Percentiles rank a stretch among this genome's conserved stretches.
Conservation (phyloP, 2,329 filamentous ascomycete species). For the Tetracladium maxilliforme region DNA sequence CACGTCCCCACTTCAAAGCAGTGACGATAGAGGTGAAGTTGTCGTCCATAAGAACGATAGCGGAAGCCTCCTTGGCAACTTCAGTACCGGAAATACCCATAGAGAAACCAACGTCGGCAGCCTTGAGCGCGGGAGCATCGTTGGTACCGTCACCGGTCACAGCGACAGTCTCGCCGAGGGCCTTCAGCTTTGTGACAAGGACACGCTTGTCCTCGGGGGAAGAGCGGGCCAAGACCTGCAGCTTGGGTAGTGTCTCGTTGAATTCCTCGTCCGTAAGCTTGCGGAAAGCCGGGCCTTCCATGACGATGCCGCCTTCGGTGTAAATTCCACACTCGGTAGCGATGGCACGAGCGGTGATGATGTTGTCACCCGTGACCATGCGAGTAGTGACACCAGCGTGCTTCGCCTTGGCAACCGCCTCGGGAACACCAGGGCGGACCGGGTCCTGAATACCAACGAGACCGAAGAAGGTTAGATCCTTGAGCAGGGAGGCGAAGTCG, state of each 20-base stretch:
- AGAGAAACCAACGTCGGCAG: constrained; percentile 51
- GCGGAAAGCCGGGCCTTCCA: constrained; percentile 56
- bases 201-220: constrained; percentile 56
- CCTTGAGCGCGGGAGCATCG: constrained; percentile 50
- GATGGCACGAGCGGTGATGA: constrained; percentile 59
- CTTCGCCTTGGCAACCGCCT: constrained; percentile 52
- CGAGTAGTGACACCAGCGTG: constrained; percentile 56
- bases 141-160: constrained; percentile 55
- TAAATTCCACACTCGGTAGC: constrained; percentile 60
- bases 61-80: constrained; percentile 45
- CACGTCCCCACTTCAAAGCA: constrained; percentile 45
- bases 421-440: constrained; percentile 49
- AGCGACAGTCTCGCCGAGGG: constrained; percentile 50
- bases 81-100: constrained; percentile 55
- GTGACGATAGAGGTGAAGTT: constrained; percentile 50
- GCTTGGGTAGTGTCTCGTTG: constrained; percentile 40
- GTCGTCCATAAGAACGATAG: constrained; percentile 47
- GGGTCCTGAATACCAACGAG: constrained; percentile 66
- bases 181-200: constrained; percentile 47
- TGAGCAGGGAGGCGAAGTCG: constrained; percentile 53
- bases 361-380: constrained; percentile 63
- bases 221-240: constrained; percentile 54
- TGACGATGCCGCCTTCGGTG: constrained; percentile 38
- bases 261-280: constrained; percentile 44
- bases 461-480: constrained; percentile 58